A percentile compares a stretch with the other conserved stretches of the same genome.
Evolutionary conservation across 176 grass and related monocot genomes (phyloP).

Genomic region (Oryza punctata): DNA sequence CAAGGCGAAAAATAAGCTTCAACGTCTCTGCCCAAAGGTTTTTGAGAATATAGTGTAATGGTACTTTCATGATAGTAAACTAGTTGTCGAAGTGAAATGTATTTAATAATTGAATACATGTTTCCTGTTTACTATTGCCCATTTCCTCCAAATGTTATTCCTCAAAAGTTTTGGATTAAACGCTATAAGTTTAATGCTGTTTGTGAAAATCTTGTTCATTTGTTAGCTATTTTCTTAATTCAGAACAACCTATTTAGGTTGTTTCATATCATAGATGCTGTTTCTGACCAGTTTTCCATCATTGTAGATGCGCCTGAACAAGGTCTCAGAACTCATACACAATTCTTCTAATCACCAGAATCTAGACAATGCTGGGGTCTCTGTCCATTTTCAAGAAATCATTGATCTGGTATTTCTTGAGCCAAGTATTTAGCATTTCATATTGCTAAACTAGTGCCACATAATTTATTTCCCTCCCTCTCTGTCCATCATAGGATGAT

Average conservation of each 20-base stretch:
- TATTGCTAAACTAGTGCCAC: constrained; percentile 8
- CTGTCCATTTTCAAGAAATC: constrained; percentile 99
- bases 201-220: not conserved
- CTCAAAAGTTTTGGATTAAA: constrained; percentile 22
- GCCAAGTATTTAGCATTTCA: constrained; percentile 26
- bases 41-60: constrained; percentile 14
- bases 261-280: not conserved
- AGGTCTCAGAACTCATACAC: constrained; percentile 98
- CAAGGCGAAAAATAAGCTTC: not conserved
- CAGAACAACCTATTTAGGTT: constrained; percentile 5
- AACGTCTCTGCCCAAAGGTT: constrained; percentile 9
- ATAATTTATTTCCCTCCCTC: constrained; percentile 34
- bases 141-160: constrained; percentile 24
- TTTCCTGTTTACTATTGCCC: constrained; percentile 17
- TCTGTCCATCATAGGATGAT: constrained; percentile 61
- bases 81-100: constrained; percentile 1
- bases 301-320: constrained; percentile 92
- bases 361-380: constrained; percentile 83
- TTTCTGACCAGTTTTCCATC: constrained; percentile 27
- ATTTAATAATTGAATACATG: constrained; percentile 2
- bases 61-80: constrained; percentile 13
- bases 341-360: constrained; percentile 95
- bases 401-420: constrained; percentile 78
- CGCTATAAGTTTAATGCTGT: too few species aligned
- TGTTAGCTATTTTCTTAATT: constrained; percentile 20